Base-by-base conservation (phyloP, 495 filamentous ascomycete genomes). In the Collariella sp. region DNA sequence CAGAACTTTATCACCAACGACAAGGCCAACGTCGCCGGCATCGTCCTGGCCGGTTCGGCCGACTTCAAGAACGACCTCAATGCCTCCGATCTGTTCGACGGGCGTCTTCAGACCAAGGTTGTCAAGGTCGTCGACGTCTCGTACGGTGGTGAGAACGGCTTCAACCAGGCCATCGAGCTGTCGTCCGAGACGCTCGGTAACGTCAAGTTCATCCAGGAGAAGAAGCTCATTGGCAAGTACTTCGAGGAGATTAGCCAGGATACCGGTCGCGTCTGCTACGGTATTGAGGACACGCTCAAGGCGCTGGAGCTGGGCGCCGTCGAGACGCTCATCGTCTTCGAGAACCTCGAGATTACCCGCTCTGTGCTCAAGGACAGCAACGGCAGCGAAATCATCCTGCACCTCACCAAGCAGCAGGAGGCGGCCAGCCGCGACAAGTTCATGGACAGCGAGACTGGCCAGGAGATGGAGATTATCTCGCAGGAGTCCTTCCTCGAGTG, bases 21-120 rank as follows among this genome's bases (percentile, higher is more conserved):
- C 74, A 97, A 97, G 76, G 86, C 93, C 73, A 98, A 98, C 67
- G 90, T 96, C 29, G 89, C 86, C 46, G 94, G 93, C 59, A 68
- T 98, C 51, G 93, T 98, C 65, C 76, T 98, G 50, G 93, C 93
- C 51, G 93, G 93, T 71, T 96, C 91, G 22, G 93, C 93, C 58
- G 93, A 98, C 75, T 98, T 98, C 83, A 98, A 97, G 79, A 97
- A 95, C 72, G 93, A 98, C 61, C 78, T 98, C 11, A 96, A 96
- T 72, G 88, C 91, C 64, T 96, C 91, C 44, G 93, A 97, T 71
- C 80, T 98, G 81, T 98, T 98, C 69, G 93, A 98, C 70, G 74
- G 80, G 58, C 90, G 93, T 64, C 76, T 98, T 16, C 85, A 89
- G 64, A 74, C 79, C 64, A 98, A 98, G 77, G 91, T 98, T 61